Percentiles rank a stretch among this genome's conserved stretches.
These are phyloP conservation scores for Stachybotrys chartarum DNA, from an alignment of 2,329 filamentous ascomycete species.

Conservation along the genomic window DNA sequence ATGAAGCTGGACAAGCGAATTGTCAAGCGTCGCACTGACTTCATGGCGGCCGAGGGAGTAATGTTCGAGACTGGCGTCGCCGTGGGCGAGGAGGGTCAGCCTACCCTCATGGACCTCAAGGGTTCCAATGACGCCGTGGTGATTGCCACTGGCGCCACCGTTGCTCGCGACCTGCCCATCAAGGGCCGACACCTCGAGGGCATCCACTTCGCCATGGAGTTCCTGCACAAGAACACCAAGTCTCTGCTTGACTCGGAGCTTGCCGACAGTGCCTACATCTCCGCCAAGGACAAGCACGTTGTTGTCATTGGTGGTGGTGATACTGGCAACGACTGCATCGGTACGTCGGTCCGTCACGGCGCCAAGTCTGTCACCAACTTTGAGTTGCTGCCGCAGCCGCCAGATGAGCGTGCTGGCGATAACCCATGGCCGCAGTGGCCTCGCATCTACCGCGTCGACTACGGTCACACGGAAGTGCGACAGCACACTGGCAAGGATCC, in stretches of 20 bases:
- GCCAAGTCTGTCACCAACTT: constrained; percentile 97
- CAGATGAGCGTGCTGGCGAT: constrained; percentile 80
- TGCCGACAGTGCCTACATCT: constrained; percentile 78
- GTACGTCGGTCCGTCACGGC: constrained; percentile 90
- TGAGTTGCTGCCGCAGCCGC: constrained; percentile 87
- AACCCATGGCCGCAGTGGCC: constrained; percentile 99
- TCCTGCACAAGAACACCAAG: constrained; percentile 96
- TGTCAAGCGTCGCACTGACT: constrained; percentile 89
- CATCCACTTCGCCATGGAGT: constrained; percentile 95
- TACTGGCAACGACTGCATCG: constrained; percentile 96
- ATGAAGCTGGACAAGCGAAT: constrained; percentile 99
- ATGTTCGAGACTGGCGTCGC: constrained; percentile 71
- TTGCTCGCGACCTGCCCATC: constrained; percentile 87
- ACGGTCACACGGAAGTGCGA: constrained; percentile 91
- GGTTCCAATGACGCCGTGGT: constrained; percentile 74
- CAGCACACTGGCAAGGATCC: constrained; percentile 95
- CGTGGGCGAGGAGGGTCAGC: constrained; percentile 64
- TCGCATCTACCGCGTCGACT: constrained; percentile 96
- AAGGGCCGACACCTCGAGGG: constrained; percentile 82
- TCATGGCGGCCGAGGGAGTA: constrained; percentile 86
- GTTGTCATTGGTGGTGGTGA: constrained; percentile 97
- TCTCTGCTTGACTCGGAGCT: constrained; percentile 89
- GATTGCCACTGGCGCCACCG: constrained; percentile 86
- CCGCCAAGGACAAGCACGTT: constrained; percentile 91
- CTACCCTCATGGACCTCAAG: constrained; percentile 63